These are phyloP conservation scores for Cynara cardunculus DNA, from an alignment of 129 eudicot species.

Conservation along the genomic window DNA sequence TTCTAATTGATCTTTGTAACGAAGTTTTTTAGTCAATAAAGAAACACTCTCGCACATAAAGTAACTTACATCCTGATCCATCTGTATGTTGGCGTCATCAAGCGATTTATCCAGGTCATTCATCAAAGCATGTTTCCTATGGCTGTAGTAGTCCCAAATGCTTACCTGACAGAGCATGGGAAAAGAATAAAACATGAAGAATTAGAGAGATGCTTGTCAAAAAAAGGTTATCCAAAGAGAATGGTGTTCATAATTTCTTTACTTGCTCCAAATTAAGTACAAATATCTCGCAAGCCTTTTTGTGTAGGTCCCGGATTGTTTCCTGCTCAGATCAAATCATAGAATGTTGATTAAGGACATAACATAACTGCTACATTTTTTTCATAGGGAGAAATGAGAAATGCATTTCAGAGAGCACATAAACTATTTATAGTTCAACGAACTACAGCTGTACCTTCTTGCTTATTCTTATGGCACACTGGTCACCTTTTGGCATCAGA, in stretches of 20 bases:
- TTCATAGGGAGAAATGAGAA: not conserved
- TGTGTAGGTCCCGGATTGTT: conserved; percentile 75
- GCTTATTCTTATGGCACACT: conserved; percentile 75
- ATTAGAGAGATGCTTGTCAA: not conserved
- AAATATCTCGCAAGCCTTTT: conserved; percentile 78
- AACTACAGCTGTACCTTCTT: conserved; percentile 55
- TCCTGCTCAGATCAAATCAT: conserved; percentile 54
- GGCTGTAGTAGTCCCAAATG: conserved; percentile 89
- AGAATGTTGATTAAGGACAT: not conserved
- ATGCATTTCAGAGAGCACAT: not conserved
- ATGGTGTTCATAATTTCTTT: conserved; percentile 14
- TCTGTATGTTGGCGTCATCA: conserved; percentile 87
- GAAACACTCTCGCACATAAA: conserved; percentile 5
- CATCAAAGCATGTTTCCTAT: conserved; percentile 80
- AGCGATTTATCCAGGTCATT: conserved; percentile 87
- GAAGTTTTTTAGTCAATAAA: not conserved
- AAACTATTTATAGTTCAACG: not conserved
- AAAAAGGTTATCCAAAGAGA: conserved; percentile 2
- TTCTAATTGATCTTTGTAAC: not conserved
- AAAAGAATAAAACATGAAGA: conserved; percentile 12
- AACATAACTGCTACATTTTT: not conserved
- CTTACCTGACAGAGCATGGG: conserved; percentile 45
- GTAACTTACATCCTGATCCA: conserved; percentile 90
- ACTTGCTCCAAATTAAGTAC: conserved; percentile 72
- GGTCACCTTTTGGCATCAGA: conserved; percentile 75